Percentiles rank a stretch among this genome's conserved stretches.
Conservation (phyloP, 2,329 filamentous ascomycete genomes). For the Hortaea sp. region DNA sequence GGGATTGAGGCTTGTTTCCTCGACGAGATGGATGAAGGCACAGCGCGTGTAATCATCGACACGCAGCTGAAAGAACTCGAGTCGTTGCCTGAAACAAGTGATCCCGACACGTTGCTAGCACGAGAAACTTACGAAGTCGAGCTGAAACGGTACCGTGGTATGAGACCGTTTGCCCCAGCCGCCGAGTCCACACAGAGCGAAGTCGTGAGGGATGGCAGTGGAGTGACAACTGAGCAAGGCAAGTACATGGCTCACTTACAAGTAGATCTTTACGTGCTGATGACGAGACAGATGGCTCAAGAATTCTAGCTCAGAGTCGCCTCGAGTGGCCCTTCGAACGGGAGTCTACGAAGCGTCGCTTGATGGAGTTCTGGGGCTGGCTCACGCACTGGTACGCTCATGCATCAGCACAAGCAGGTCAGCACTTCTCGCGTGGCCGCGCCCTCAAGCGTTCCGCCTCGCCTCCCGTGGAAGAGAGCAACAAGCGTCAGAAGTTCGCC, state of each 20-base stretch:
- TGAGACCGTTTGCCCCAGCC: no score
- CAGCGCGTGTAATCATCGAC: conserved; percentile 2
- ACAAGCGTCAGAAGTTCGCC: no score
- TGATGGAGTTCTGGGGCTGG: no score
- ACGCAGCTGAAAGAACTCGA: background rate
- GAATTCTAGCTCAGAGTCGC: no score
- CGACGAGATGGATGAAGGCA: conserved; percentile 1
- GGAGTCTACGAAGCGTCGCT: no score
- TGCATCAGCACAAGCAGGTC: no score
- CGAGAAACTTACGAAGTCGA: background rate
- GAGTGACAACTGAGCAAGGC: background rate
- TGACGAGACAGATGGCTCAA: background rate
- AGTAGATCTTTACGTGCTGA: background rate
- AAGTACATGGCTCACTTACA: no score
- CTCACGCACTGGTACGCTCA: no score
- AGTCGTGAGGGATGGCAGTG: background rate
- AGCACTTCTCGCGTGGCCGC: no score
- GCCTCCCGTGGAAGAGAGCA: no score
- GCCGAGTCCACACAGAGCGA: background rate
- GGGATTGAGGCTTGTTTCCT: background rate
- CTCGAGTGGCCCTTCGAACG: no score
- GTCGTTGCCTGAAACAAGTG: background rate
- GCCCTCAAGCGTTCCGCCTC: no score
- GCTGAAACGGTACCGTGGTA: background rate
- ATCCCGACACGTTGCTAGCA: background rate